phyloP scores from a whole-genome alignment of 495 filamentous ascomycete genomes.

The Clavariopsis aquatica region DNA sequence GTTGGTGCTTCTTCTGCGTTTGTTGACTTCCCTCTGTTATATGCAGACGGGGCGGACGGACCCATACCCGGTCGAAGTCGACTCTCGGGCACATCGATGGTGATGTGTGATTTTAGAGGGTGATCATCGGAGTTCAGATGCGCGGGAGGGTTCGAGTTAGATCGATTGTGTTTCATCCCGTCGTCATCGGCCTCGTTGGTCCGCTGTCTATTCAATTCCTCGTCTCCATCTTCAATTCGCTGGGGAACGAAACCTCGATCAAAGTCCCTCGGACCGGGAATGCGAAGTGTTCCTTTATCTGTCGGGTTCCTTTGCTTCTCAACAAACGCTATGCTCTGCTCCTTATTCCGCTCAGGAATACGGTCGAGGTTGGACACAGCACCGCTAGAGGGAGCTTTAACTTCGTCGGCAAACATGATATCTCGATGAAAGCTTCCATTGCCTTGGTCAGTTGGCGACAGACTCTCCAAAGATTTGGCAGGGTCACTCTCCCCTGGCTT shows the following conservation, averaged over 20 bases:
- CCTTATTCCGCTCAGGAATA: constrained; percentile 59
- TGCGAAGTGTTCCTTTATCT: constrained; percentile 71
- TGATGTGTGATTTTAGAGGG: constrained; percentile 49
- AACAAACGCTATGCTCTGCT: constrained; percentile 82
- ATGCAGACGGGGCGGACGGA: constrained; percentile 11
- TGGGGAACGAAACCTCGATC: constrained; percentile 74
- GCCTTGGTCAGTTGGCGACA: neutral
- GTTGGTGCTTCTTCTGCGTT: constrained; percentile 20
- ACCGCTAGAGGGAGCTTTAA: constrained; percentile 42
- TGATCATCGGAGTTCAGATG: constrained; percentile 46
- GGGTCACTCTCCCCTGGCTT: constrained; percentile 36
- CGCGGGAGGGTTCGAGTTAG: constrained; percentile 19
- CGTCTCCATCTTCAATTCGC: constrained; percentile 48
- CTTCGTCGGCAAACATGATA: constrained; percentile 65
- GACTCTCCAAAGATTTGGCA: neutral
- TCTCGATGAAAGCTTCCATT: constrained; percentile 41
- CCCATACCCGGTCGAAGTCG: constrained; percentile 32
- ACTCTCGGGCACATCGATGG: constrained; percentile 51
- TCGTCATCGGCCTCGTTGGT: constrained; percentile 15
- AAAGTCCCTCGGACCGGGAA: constrained; percentile 83
- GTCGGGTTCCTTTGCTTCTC: constrained; percentile 78
- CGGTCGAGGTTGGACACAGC: constrained; percentile 36
- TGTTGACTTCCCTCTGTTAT: constrained; percentile 1
- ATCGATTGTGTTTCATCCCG: constrained; percentile 1
- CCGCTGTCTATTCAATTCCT: constrained; percentile 17